Conservation (phyloP, 148 eudicot species). For the Pouteria glomerata region DNA sequence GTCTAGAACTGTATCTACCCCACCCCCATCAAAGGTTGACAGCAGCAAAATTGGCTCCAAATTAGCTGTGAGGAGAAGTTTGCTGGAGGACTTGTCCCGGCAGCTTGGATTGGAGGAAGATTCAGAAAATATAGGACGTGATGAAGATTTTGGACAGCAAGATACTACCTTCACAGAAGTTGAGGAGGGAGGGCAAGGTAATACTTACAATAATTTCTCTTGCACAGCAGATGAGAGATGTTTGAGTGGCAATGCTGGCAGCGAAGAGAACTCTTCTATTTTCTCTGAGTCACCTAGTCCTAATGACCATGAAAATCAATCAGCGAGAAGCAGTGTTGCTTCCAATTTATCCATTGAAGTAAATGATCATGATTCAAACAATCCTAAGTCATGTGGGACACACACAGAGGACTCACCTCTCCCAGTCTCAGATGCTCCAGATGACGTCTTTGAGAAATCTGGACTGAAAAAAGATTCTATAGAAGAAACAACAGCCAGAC, state of each 20-base stretch:
- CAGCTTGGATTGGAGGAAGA: constrained; percentile 62
- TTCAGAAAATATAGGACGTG: constrained; percentile 23
- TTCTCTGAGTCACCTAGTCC: constrained; percentile 56
- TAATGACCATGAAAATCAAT: constrained; percentile 36
- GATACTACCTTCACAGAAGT: constrained; percentile 22
- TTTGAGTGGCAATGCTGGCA: constrained; percentile 33
- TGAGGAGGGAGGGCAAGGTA: constrained; percentile 26
- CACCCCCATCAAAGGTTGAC: constrained; percentile 47
- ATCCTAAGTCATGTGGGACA: constrained; percentile 16
- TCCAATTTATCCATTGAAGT: constrained; percentile 52
- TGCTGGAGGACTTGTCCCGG: constrained; percentile 65
- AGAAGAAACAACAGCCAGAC: constrained; percentile 6
- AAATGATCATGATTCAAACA: constrained; percentile 26
- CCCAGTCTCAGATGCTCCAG: constrained; percentile 21
- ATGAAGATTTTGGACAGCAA: constrained; percentile 18
- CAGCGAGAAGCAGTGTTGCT: constrained; percentile 49
- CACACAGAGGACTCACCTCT: constrained; percentile 16
- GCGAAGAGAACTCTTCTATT: constrained; percentile 56
- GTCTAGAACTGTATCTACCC: constrained; percentile 67
- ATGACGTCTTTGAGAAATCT: constrained; percentile 12
- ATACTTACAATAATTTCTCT: constrained; percentile 18
- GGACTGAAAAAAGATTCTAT: constrained; percentile 18
- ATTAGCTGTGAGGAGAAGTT: constrained; percentile 54
- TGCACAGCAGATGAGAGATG: constrained; percentile 18
- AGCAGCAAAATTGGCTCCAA: constrained; percentile 27